These are phyloP conservation scores for Penicillium argentinense DNA, from an alignment of 495 filamentous ascomycete genomes.

Conservation along the genomic window DNA sequence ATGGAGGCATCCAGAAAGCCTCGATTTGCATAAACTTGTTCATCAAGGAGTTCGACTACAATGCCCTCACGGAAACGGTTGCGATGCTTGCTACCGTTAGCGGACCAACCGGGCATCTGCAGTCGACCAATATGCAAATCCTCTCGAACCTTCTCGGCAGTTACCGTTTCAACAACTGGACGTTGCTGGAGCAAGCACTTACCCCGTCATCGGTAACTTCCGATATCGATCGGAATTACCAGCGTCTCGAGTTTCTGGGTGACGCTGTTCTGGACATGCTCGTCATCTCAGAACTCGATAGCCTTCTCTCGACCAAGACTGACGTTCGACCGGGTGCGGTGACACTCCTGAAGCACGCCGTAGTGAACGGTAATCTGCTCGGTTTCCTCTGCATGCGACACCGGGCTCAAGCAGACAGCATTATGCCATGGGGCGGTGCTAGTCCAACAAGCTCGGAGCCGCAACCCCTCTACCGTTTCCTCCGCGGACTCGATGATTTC, in stretches of 20 bases:
- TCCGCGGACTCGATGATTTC: too few relatives aligned
- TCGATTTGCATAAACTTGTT: slow-evolving; percentile 64
- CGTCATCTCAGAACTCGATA: slow-evolving; percentile 57
- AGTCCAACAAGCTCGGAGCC: too few relatives aligned
- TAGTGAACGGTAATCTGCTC: slow-evolving; percentile 86
- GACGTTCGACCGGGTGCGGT: slow-evolving; percentile 64
- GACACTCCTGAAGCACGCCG: slow-evolving; percentile 70
- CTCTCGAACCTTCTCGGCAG: too few relatives aligned
- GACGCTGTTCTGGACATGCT: slow-evolving; percentile 84
- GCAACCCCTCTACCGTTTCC: too few relatives aligned
- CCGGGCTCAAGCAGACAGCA: too few relatives aligned
- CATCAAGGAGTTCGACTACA: slow-evolving; percentile 39
- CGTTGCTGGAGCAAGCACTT: slow-evolving; percentile 77
- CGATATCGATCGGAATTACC: slow-evolving; percentile 62
- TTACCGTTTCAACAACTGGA: slow-evolving; percentile 69
- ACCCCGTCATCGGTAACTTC: slow-evolving; percentile 74
- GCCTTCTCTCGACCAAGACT: slow-evolving; percentile 32
- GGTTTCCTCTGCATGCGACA: slow-evolving; percentile 77
- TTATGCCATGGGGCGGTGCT: too few relatives aligned
- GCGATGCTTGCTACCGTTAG: too few relatives aligned
- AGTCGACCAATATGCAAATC: slow-evolving; percentile 14
- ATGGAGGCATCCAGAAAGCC: slow-evolving; percentile 64
- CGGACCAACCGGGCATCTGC: too few relatives aligned
- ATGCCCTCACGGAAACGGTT: too few relatives aligned
- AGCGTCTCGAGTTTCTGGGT: slow-evolving; percentile 88